Evolutionary conservation across 257 asterid species (phyloP).

Genomic region (Scutellaria barbata): DNA sequence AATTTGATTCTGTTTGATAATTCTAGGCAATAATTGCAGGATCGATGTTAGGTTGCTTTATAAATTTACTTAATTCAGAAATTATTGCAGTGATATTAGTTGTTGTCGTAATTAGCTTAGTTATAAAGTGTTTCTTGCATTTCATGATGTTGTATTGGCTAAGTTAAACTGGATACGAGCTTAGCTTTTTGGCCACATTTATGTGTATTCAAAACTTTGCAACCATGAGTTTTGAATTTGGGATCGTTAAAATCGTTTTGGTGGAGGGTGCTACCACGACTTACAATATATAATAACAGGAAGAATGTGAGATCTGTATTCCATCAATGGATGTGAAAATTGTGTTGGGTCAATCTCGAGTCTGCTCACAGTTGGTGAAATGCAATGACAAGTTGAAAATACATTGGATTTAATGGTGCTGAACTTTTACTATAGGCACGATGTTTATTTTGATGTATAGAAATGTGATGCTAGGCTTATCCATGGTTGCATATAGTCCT

Average conservation of each 20-base stretch:
- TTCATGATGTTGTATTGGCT: constrained; percentile 2
- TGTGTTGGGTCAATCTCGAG: no score
- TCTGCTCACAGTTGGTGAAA: no score
- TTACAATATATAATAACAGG: background rate
- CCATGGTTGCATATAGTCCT: background rate
- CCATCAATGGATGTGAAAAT: background rate
- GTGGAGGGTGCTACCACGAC: background rate
- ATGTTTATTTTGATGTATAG: background rate
- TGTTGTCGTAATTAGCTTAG: background rate
- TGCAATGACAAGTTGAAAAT: background rate
- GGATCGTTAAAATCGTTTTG: background rate
- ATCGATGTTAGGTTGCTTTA: constrained; percentile 23
- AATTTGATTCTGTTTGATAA: background rate
- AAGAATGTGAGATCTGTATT: constrained; percentile 2
- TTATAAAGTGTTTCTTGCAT: background rate
- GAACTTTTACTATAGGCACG: constrained; percentile 10
- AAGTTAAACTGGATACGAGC: background rate
- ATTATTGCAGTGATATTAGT: no score
- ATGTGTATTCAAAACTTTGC: background rate
- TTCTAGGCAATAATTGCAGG: background rate
- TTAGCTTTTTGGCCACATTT: background rate
- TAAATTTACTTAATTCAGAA: background rate
- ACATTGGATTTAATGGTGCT: background rate
- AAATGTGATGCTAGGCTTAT: background rate
- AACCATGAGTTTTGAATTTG: no score